phyloP scores from a whole-genome alignment of 352 stramenopile genomes.

The Pythium insidiosum region DNA sequence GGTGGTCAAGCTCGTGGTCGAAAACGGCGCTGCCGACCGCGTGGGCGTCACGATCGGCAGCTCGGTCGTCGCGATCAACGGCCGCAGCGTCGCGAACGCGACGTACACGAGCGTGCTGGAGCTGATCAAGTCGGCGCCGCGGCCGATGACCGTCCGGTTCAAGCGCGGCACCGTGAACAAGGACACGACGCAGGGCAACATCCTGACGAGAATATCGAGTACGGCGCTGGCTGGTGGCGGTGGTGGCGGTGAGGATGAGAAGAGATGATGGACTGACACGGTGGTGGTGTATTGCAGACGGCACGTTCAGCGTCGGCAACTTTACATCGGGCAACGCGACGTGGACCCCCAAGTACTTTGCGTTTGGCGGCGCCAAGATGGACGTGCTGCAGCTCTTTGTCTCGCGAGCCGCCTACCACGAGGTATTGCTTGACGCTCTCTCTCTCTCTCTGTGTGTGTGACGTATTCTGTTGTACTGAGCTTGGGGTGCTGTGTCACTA shows the following conservation, averaged over 20 bases:
- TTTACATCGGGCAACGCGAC: constrained; percentile 66
- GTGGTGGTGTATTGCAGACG: constrained; percentile 50
- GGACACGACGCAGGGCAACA: constrained; percentile 55
- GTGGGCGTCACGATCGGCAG: constrained; percentile 58
- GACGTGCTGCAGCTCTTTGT: constrained; percentile 82
- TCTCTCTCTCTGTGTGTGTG: not conserved
- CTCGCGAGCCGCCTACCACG: constrained; percentile 72
- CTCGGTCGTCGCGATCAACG: constrained; percentile 70
- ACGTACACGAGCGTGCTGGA: constrained; percentile 62
- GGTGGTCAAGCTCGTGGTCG: constrained; percentile 75
- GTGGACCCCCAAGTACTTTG: constrained; percentile 77
- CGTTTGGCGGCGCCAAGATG: constrained; percentile 72
- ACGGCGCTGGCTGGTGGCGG: too few species aligned
- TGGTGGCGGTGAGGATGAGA: too few species aligned
- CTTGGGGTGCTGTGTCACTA: constrained; percentile 7
- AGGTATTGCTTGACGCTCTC: constrained; percentile 38
- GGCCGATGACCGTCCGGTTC: constrained; percentile 67
- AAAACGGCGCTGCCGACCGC: constrained; percentile 64
- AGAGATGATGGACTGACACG: too few species aligned
- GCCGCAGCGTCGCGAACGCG: constrained; percentile 38
- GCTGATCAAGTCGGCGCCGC: constrained; percentile 68
- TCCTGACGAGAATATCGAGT: constrained; percentile 81
- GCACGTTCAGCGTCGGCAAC: constrained; percentile 79
- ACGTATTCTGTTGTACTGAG: not conserved
- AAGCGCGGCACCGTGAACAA: constrained; percentile 55